Evolutionary conservation across 768 basidiomycete genomes (phyloP).

Genomic region (Peribolospora baueri): DNA sequence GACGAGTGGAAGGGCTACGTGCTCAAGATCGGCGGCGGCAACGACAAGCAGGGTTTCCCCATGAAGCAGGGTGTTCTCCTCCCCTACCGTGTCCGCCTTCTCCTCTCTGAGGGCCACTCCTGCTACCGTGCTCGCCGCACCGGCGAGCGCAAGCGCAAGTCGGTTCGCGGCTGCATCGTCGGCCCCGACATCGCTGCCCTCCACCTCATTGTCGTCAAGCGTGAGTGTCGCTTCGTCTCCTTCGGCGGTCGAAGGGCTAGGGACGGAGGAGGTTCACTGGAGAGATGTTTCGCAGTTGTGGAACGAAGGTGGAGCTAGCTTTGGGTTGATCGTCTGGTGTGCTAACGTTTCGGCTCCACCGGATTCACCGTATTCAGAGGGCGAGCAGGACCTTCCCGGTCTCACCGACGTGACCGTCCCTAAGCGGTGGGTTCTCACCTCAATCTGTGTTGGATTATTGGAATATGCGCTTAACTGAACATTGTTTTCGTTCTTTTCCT

Average conservation of each 20-base stretch:
- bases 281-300: too few relatives aligned
- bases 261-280: too few relatives aligned
- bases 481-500: too few relatives aligned
- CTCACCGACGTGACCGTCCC: conserved; percentile 78
- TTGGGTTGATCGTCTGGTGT: too few relatives aligned
- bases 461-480: too few relatives aligned
- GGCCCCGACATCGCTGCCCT: conserved; percentile 89
- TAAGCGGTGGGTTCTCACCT: conserved; percentile 30
- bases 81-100: conserved; percentile 74
- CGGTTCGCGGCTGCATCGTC: conserved; percentile 93
- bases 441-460: too few relatives aligned
- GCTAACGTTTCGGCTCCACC: too few relatives aligned
- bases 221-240: too few relatives aligned
- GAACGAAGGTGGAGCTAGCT: too few relatives aligned
- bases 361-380: conserved; percentile 26
- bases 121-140: conserved; percentile 81
- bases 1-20: conserved; percentile 95
- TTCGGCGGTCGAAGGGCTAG: too few relatives aligned
- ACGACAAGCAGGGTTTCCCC: conserved; percentile 96
- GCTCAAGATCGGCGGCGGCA: conserved; percentile 88
- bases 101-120: conserved; percentile 87
- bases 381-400: conserved; percentile 66
- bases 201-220: conserved; percentile 76
- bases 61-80: conserved; percentile 99
- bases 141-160: conserved; percentile 97